A percentile compares a stretch with the other conserved stretches of the same genome.
phyloP scores from a whole-genome alignment of 257 asterid genomes.

The Lantana camara region DNA sequence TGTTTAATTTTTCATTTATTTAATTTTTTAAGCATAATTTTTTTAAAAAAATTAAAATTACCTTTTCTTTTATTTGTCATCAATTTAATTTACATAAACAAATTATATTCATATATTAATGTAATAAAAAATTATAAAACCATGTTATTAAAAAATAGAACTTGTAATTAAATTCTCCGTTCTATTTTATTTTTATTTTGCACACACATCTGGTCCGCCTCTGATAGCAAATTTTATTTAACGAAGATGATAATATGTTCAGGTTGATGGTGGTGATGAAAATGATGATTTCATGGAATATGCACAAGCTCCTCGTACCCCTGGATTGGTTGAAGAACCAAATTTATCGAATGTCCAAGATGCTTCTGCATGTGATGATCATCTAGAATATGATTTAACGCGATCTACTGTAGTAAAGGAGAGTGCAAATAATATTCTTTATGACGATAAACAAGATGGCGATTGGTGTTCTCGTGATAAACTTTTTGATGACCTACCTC shows the following conservation, averaged over 20 bases:
- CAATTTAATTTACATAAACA: too few relatives aligned
- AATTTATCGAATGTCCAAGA: conserved; percentile 73
- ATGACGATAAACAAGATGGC: conserved; percentile 42
- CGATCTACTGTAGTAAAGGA: conserved; percentile 44
- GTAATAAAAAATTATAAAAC: too few relatives aligned
- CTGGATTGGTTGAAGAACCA: conserved; percentile 80
- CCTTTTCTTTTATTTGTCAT: too few relatives aligned
- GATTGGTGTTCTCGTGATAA: conserved; percentile 43
- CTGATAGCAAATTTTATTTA: background rate
- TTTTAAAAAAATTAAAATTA: too few relatives aligned
- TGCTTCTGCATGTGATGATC: conserved; percentile 85
- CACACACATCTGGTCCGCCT: too few relatives aligned
- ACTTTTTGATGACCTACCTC: conserved; percentile 39
- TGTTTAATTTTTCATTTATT: too few relatives aligned
- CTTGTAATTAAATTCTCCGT: too few relatives aligned
- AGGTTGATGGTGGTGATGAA: conserved; percentile 58
- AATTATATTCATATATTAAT: too few relatives aligned
- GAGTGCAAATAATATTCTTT: conserved; percentile 36
- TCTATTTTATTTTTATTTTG: too few relatives aligned
- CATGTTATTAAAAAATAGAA: too few relatives aligned
- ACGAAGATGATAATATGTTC: conserved; percentile 33
- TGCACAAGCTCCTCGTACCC: conserved; percentile 92
- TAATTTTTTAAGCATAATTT: too few relatives aligned
- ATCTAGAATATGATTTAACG: conserved; percentile 57
- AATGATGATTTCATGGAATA: conserved; percentile 62